Evolutionary conservation across 1,284 basidiomycete species (phyloP).

Genomic region (Fomitopsis schrenkii): DNA sequence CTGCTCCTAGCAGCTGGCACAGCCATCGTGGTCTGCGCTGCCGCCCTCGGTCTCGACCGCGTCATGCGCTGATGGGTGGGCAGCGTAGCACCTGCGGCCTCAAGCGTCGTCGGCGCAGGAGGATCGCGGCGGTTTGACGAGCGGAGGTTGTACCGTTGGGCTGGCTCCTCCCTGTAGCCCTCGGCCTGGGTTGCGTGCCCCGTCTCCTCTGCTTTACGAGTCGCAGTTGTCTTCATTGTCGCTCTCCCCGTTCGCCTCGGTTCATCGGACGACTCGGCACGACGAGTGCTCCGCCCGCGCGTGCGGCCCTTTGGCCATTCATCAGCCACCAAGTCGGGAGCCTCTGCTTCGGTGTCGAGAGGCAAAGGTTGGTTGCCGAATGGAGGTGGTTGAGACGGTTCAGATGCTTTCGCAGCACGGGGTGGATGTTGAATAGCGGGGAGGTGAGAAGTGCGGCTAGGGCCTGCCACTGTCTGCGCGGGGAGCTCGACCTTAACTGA

Average conservation of each 20-base stretch:
- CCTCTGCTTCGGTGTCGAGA: no score
- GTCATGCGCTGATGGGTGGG: neutral
- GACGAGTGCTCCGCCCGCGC: neutral
- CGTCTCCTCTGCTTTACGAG: neutral
- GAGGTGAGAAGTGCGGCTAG: no score
- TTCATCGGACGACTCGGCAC: neutral
- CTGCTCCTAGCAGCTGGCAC: no score
- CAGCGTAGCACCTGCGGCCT: neutral
- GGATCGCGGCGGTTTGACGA: neutral
- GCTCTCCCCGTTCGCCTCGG: neutral
- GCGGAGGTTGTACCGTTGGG: neutral
- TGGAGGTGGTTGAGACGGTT: no score
- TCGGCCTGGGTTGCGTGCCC: neutral
- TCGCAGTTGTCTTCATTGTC: neutral
- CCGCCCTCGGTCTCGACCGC: neutral
- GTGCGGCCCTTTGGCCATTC: neutral
- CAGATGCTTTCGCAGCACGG: no score
- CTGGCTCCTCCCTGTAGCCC: neutral
- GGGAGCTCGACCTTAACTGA: no score
- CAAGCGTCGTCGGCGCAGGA: neutral
- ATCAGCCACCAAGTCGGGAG: no score
- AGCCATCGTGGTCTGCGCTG: no score
- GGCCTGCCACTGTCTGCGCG: no score
- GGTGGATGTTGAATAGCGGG: no score
- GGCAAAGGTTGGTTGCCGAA: no score